Evolutionary conservation across 2,329 filamentous ascomycete species (phyloP).

Genomic region (Aspergillus terreus): DNA sequence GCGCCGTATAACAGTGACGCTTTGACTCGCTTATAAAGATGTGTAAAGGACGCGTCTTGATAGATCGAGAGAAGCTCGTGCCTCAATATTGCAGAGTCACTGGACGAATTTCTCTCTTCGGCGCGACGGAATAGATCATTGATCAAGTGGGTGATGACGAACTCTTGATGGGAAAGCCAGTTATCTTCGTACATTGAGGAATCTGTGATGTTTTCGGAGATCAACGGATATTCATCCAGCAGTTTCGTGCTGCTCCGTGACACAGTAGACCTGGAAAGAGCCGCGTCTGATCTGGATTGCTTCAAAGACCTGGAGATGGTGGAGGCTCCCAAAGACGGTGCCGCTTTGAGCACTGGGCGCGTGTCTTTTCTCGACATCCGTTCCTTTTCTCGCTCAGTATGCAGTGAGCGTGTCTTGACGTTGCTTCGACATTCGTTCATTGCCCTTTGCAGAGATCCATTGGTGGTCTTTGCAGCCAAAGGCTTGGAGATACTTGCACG

Average conservation of each 20-base stretch:
- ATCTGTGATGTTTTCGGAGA: constrained; percentile 52
- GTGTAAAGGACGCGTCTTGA: constrained; percentile 48
- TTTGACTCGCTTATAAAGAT: constrained; percentile 55
- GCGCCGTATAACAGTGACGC: constrained; percentile 57
- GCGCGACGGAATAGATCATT: constrained; percentile 53
- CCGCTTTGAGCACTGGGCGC: too few species aligned
- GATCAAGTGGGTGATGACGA: constrained; percentile 57
- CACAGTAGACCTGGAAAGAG: constrained; percentile 27
- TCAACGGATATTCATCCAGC: constrained; percentile 47
- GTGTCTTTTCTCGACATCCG: background rate
- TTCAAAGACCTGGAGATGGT: constrained; percentile 12
- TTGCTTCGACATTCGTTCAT: constrained; percentile 12
- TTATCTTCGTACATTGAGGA: constrained; percentile 61
- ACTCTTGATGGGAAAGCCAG: constrained; percentile 61
- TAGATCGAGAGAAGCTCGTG: constrained; percentile 52
- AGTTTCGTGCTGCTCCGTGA: constrained; percentile 24
- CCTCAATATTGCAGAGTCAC: constrained; percentile 36
- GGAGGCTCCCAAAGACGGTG: background rate
- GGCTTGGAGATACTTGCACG: constrained; percentile 1
- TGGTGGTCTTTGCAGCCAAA: constrained; percentile 6
- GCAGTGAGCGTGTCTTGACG: background rate
- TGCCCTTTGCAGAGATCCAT: constrained; percentile 5
- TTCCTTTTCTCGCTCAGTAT: background rate
- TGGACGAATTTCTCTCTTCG: constrained; percentile 9
- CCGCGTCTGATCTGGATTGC: constrained; percentile 19